Conservation (phyloP, 441 rosid genomes). For the Pelargonium myrrhifolium region DNA sequence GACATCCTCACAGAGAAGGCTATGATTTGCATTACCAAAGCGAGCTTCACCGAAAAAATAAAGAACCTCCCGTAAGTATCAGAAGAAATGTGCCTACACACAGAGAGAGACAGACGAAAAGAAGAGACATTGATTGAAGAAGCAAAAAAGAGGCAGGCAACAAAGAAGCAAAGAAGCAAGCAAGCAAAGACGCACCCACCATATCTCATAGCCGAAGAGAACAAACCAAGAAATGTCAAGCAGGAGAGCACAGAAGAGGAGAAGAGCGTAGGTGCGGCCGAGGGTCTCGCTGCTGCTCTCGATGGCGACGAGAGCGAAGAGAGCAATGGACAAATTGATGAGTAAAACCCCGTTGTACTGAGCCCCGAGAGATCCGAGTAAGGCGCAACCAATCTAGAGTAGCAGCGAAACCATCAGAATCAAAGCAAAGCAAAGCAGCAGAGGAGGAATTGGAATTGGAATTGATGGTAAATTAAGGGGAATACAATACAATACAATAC, state of each 20-base stretch:
- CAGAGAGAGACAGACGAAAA: not conserved
- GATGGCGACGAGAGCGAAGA: conserved; percentile 84
- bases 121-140: too few relatives aligned
- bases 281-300: conserved; percentile 83
- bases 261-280: conserved; percentile 78
- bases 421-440: too few relatives aligned
- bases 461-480: too few relatives aligned
- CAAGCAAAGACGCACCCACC: conserved; percentile 32
- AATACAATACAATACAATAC: too few relatives aligned
- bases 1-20: conserved; percentile 70
- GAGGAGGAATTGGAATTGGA: too few relatives aligned
- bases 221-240: conserved; percentile 83
- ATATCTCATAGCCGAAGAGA: conserved; percentile 60
- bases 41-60: conserved; percentile 67
- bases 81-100: conserved; percentile 55
- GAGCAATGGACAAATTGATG: conserved; percentile 59
- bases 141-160: too few relatives aligned
- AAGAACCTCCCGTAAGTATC: conserved; percentile 37
- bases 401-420: conserved; percentile 1
- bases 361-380: conserved; percentile 86
- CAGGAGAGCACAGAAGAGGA: conserved; percentile 62
- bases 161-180: too few relatives aligned
- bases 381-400: conserved; percentile 90
- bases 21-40: conserved; percentile 73
- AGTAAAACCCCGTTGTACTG: conserved; percentile 74